Evolutionary conservation across 192 early-diverging fungal species (phyloP), one percentile per base, ranked within the genome.

Genomic region (Umbelopsis isabellina): DNA sequence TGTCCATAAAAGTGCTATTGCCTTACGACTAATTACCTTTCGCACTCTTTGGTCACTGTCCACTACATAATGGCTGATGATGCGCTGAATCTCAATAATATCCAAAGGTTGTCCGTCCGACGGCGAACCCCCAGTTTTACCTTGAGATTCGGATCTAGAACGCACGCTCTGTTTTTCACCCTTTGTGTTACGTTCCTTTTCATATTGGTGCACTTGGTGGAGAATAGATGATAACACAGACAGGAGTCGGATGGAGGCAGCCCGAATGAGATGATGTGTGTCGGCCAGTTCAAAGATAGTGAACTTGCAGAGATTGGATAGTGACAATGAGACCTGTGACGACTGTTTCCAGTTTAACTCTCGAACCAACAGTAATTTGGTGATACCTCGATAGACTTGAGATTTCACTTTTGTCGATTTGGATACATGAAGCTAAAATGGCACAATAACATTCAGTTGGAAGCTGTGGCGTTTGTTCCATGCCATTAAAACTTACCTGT

Each of bases 21-120:
- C 41, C 35, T 44, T 22, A 22, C 15, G 9, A 7, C 12, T 41
- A 22, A 22, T 65, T 81, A 88, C 84, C 78, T 76, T 82, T 78
- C 86, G 66, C 13, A 88, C 84, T 52, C 83, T 70, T 10, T 84
- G 83, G 65, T 84, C 84, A 16, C 73, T 71, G 65, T 88, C 84
- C 0, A 71, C 71, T 4, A 78, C 81, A 66, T 81, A 86, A 45
- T 79, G 83, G 49, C 76, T 81, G 22, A 88, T 79, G 3, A 85
- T 78, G 15, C 75, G 71, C 46, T 86, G 86, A 20, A 83, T 68
- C 37, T 88, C 81, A 21, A 74, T 52, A 23, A 73, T 69, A 16
- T 73, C 77, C 44, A 83, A 61, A 18, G 27, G 23, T 4, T 46
- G 33, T 6, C 18, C 8, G 2, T 22, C 52, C 10, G 51, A 52